Base-by-base conservation (phyloP, 768 basidiomycete genomes). In the Phlebiopsis flavidoalba region DNA sequence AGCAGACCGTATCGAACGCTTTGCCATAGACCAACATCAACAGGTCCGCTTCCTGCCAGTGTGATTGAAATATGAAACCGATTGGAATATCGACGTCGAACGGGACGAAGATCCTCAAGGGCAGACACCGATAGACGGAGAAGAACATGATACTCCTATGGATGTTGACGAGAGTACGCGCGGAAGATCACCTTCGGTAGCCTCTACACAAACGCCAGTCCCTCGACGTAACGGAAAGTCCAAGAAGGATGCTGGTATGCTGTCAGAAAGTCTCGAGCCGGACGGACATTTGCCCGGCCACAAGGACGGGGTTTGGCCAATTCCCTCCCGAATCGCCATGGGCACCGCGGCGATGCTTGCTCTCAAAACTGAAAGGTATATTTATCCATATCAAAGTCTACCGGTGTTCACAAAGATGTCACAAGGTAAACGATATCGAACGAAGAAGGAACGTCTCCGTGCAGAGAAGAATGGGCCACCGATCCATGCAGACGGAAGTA, bases 31-130 rank as follows among this genome's bases (percentile, higher is more conserved):
- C 7, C 88, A 89, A n/a, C 64, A 90, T 93, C 66, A 69, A 80
- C 50, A 87, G 85, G 63, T 87, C 87, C 0, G 78, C 88, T n/a
- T n/a, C n/a, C n/a, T 1, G 75, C 83, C 0, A 88, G 84, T 15
- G 90, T 91, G 46, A 89, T 91, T 60, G 89, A 91, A n/a, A 59
- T 88, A 87, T 69, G 89, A 91, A 74, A 84, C 87, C 0, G 87
- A 91, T 69, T 91, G 89, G 89, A 91, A 89, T 65, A 87, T 91
- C 60, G 89, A 93, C 56, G 76, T 88, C 8, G 89, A 89, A 66
- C 82, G 65, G 26, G 74, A 76, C 45, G 74, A 73, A 17, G 66
- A 67, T 10, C 63, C 66, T 8, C 21, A 35, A 14, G 26, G 26
- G 26, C 52, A 58, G 12, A 61, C 67, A 10, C 63, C 66, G 37